A percentile compares a stretch with the other conserved stretches of the same genome.
Conservation (phyloP, 805 yeast species). For the Starmerella asiatica region DNA sequence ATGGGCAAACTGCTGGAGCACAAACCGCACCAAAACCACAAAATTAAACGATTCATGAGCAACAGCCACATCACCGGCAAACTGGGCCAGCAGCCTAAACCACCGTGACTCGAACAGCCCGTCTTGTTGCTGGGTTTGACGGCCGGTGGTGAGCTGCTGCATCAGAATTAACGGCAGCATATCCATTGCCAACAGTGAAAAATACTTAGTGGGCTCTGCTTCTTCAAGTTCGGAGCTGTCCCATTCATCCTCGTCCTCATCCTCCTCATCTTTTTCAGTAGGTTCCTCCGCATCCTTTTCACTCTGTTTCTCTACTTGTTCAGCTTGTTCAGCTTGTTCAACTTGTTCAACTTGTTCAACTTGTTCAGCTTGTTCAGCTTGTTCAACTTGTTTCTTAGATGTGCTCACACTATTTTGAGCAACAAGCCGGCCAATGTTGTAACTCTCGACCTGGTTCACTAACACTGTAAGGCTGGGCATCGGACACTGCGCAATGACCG, state of each 20-base stretch:
- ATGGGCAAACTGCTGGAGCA: conserved; percentile 8
- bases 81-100: conserved; percentile 15
- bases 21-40: conserved; percentile 7
- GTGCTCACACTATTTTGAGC: conserved; percentile 3
- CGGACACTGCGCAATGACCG: conserved; percentile 11
- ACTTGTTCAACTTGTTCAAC: no score
- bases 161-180: conserved; percentile 15
- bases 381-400: neutral
- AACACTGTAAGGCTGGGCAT: conserved; percentile 15
- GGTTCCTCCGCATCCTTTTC: no score
- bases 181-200: conserved; percentile 15
- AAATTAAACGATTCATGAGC: conserved; percentile 12
- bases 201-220: no score
- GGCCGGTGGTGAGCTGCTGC: conserved; percentile 16
- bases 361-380: neutral
- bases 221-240: neutral
- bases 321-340: neutral
- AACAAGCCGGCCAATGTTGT: conserved; percentile 16
- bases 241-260: neutral
- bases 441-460: conserved; percentile 18
- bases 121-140: conserved; percentile 12
- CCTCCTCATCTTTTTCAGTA: neutral
- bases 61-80: conserved; percentile 16
- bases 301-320: neutral
- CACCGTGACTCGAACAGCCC: conserved; percentile 14